Evolutionary conservation across 371 early-diverging fungal genomes (phyloP).

Genomic region (Nematocida sp.): DNA sequence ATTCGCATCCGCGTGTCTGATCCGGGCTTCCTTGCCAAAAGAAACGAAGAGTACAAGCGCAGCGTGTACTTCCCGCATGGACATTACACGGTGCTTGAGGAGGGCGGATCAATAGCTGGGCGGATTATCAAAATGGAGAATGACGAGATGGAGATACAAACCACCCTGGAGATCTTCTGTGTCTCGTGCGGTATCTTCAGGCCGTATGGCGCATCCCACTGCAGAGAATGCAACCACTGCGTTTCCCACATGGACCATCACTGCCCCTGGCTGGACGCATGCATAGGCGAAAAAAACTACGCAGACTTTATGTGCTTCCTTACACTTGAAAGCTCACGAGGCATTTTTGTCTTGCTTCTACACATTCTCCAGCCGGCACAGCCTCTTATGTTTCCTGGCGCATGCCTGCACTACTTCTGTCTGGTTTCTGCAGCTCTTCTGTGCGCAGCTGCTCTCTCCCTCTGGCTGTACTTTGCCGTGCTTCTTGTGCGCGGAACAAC

Average conservation of each 20-base stretch:
- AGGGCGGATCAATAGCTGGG: constrained; percentile 2
- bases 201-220: constrained; percentile 55
- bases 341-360: background rate
- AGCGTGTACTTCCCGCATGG: background rate
- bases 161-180: constrained; percentile 57
- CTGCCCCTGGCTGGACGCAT: constrained; percentile 63
- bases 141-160: background rate
- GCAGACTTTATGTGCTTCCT: constrained; percentile 39
- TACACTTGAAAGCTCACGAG: background rate
- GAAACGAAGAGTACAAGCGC: constrained; percentile 13
- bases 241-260: constrained; percentile 66
- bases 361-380: background rate
- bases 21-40: constrained; percentile 23
- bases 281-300: constrained; percentile 64
- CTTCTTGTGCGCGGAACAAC: constrained; percentile 14
- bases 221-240: constrained; percentile 61
- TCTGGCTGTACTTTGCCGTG: constrained; percentile 47
- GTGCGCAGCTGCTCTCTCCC: background rate
- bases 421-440: background rate
- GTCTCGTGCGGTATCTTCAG: constrained; percentile 60
- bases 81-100: background rate
- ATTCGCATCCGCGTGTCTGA: no score
- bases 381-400: background rate
- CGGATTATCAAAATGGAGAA: constrained; percentile 16
- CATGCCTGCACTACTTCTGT: background rate